Evolutionary conservation across 352 stramenopile species (phyloP).

Genomic region (Pythium biforme): DNA sequence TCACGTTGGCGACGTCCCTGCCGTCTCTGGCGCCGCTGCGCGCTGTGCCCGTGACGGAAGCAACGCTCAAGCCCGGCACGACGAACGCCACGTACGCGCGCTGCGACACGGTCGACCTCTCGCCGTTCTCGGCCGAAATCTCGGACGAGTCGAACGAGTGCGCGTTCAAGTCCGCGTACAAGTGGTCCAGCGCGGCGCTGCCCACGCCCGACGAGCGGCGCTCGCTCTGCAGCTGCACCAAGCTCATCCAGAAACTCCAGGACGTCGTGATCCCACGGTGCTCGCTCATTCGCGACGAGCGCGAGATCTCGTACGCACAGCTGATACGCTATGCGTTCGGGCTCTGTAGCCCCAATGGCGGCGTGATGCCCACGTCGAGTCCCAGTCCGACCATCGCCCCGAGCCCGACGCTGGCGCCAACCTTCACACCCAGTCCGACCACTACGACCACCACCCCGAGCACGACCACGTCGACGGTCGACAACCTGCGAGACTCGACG

Average conservation of each 20-base stretch:
- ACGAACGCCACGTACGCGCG: not conserved
- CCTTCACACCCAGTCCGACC: not conserved
- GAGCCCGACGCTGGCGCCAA: too few relatives aligned
- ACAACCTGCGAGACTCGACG: too few relatives aligned
- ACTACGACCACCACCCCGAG: too few relatives aligned
- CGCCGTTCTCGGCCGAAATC: not conserved
- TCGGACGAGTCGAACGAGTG: constrained; percentile 2
- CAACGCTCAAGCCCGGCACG: not conserved
- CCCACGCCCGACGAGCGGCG: not conserved
- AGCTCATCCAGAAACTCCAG: not conserved
- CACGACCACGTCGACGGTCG: too few relatives aligned
- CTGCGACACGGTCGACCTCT: constrained; percentile 13
- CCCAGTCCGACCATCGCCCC: not conserved
- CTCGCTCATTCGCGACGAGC: not conserved
- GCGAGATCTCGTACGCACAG: not conserved
- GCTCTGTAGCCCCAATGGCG: not conserved
- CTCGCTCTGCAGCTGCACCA: constrained; percentile 15
- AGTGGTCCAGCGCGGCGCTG: not conserved
- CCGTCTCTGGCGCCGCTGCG: not conserved
- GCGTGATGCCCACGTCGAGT: not conserved
- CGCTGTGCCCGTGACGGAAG: not conserved
- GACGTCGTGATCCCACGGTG: not conserved
- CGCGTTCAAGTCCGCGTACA: constrained; percentile 5
- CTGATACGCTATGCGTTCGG: constrained; percentile 3
- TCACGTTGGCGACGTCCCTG: not conserved